Percentiles rank a stretch among this genome's conserved stretches.
Evolutionary conservation across 2,329 filamentous ascomycete species (phyloP).

Genomic region (Alternaria triticimaculans): DNA sequence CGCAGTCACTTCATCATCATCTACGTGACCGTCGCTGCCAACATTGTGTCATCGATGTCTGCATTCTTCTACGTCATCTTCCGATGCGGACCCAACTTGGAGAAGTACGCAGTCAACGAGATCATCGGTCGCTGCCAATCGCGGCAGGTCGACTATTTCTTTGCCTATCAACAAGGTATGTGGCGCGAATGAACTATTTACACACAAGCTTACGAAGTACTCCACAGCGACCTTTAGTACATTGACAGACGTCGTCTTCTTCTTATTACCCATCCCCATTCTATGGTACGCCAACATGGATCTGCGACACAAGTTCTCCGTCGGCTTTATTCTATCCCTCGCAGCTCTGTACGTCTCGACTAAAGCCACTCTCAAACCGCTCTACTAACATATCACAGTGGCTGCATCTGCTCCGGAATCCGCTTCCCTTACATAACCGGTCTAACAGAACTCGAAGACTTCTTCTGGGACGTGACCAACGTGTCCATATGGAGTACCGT

Average conservation of each 20-base stretch:
- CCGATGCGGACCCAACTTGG: constrained; percentile 53
- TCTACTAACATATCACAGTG: constrained; percentile 43
- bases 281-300: constrained; percentile 65
- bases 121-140: constrained; percentile 50
- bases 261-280: constrained; percentile 52
- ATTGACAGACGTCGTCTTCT: constrained; percentile 41
- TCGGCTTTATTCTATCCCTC: constrained; percentile 62
- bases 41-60: constrained; percentile 39
- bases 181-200: background rate
- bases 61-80: constrained; percentile 61
- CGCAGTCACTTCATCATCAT: constrained; percentile 49
- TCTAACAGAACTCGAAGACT: constrained; percentile 52
- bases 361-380: too few relatives aligned
- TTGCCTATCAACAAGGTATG: constrained; percentile 54
- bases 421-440: constrained; percentile 56
- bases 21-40: constrained; percentile 48
- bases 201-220: background rate
- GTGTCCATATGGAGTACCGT: constrained; percentile 52
- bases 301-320: constrained; percentile 57
- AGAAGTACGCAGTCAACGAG: constrained; percentile 41
- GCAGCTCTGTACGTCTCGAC: constrained; percentile 36
- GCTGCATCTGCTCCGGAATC: constrained; percentile 62
- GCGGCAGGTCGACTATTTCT: constrained; percentile 57
- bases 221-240: constrained; percentile 35
- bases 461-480: constrained; percentile 55